phyloP scores from a whole-genome alignment of 2,329 filamentous ascomycete genomes.

The Clarireedia hainanense region DNA sequence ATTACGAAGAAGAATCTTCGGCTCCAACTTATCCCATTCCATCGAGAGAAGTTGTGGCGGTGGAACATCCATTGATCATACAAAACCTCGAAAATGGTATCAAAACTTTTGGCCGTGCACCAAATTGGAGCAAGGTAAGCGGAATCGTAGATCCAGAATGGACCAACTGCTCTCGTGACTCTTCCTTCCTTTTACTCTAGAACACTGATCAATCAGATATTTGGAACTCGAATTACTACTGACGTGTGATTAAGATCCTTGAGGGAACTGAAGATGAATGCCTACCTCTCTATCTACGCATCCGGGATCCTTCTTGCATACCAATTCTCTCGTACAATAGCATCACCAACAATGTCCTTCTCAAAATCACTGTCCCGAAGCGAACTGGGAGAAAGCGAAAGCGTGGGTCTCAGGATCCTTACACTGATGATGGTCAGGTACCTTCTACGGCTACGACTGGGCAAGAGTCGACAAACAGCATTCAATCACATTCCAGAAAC shows the following conservation, averaged over 20 bases:
- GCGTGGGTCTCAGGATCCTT: conserved; percentile 63
- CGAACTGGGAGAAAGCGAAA: conserved; percentile 82
- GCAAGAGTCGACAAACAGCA: conserved; percentile 21
- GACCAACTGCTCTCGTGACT: neutral
- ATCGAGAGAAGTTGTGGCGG: conserved; percentile 43
- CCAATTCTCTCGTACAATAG: conserved; percentile 71
- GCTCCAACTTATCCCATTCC: conserved; percentile 44
- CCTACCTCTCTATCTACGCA: conserved; percentile 67
- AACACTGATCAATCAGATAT: neutral
- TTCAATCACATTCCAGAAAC: conserved; percentile 37
- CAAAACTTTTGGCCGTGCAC: conserved; percentile 44
- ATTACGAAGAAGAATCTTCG: conserved; percentile 1
- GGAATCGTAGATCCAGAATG: neutral
- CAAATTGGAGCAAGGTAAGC: conserved; percentile 26
- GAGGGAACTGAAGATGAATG: conserved; percentile 37
- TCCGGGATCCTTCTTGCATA: conserved; percentile 70
- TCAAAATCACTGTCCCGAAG: conserved; percentile 81
- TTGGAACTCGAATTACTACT: neutral
- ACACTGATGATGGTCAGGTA: conserved; percentile 31
- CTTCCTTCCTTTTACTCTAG: neutral
- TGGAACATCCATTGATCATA: conserved; percentile 62
- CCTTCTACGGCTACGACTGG: neutral
- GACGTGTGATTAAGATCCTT: conserved; percentile 33
- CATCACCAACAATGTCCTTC: conserved; percentile 71
- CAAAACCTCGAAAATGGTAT: conserved; percentile 57